These are phyloP conservation scores for Lepidium campestre DNA, from an alignment of 441 rosid species.

Conservation along the genomic window DNA sequence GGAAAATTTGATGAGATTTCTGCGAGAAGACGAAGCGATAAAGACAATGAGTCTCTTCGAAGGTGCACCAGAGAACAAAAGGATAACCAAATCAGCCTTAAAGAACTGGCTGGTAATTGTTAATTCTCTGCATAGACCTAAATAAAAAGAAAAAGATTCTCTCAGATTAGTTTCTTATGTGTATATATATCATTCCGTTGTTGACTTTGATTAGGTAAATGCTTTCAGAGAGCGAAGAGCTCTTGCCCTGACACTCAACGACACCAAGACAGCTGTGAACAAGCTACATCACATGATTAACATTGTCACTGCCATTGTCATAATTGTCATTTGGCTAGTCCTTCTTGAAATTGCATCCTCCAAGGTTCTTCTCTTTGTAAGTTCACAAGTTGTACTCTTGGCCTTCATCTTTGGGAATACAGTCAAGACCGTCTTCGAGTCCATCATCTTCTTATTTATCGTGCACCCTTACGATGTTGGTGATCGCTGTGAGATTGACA, in stretches of 20 bases:
- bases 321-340: slow-evolving; percentile 49
- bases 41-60: slow-evolving; percentile 65
- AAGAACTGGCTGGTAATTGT: slow-evolving; percentile 80
- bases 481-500: slow-evolving; percentile 66
- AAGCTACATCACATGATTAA: slow-evolving; percentile 59
- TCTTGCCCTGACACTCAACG: slow-evolving; percentile 59
- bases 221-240: slow-evolving; percentile 75
- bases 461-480: slow-evolving; percentile 78
- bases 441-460: slow-evolving; percentile 59
- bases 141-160: not conserved
- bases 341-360: slow-evolving; percentile 53
- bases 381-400: slow-evolving; percentile 56
- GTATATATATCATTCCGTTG: slow-evolving; percentile 5
- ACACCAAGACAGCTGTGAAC: slow-evolving; percentile 71
- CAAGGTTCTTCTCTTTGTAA: slow-evolving; percentile 50
- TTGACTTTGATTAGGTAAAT: slow-evolving; percentile 42
- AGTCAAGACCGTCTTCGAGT: slow-evolving; percentile 60
- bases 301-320: slow-evolving; percentile 34
- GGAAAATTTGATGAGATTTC: slow-evolving; percentile 69
- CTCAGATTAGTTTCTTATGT: not conserved
- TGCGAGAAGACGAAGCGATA: slow-evolving; percentile 65
- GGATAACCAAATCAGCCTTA: slow-evolving; percentile 58
- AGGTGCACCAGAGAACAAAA: slow-evolving; percentile 50
- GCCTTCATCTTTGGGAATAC: slow-evolving; percentile 70
- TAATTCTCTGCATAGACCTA: not conserved